A percentile compares a stretch with the other conserved stretches of the same genome.
phyloP scores from a whole-genome alignment of 106 monocot species.

The Phalaenopsis equestris region DNA sequence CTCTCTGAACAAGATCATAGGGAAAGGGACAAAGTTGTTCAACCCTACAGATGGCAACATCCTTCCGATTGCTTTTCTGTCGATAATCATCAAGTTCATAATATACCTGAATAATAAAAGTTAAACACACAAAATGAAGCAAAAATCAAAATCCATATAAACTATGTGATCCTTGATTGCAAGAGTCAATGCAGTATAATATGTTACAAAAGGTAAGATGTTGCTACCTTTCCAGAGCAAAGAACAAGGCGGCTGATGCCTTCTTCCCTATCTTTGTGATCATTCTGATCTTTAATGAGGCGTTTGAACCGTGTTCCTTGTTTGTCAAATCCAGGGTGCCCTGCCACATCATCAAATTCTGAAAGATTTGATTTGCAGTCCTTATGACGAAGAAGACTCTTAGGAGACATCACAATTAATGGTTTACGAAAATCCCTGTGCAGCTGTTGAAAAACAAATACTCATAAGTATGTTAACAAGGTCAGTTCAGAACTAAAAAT shows the following conservation, averaged over 20 bases:
- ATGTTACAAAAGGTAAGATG: not conserved
- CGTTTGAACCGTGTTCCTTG: slow-evolving; percentile 99
- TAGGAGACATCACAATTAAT: slow-evolving; percentile 84
- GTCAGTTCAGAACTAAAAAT: not conserved
- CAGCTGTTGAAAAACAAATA: slow-evolving; percentile 35
- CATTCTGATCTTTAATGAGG: slow-evolving; percentile 79
- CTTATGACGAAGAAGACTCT: slow-evolving; percentile 91
- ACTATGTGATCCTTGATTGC: not conserved
- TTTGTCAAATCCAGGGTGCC: slow-evolving; percentile 95
- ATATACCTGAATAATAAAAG: slow-evolving; percentile 43
- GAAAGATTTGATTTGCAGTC: slow-evolving; percentile 93
- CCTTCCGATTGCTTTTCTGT: slow-evolving; percentile 44
- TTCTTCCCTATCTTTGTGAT: slow-evolving; percentile 79
- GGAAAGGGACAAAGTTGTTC: slow-evolving; percentile 97
- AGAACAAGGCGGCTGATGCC: slow-evolving; percentile 75
- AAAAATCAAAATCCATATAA: not conserved
- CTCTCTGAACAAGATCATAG: slow-evolving; percentile 86
- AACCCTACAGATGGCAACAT: slow-evolving; percentile 90
- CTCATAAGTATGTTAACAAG: slow-evolving; percentile 6
- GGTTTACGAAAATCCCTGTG: slow-evolving; percentile 98
- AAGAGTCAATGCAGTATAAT: not conserved
- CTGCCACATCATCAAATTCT: slow-evolving; percentile 88
- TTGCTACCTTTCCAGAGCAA: slow-evolving; percentile 87
- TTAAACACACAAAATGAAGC: not conserved
- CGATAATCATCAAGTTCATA: slow-evolving; percentile 89